A percentile compares a stretch with the other conserved stretches of the same genome.
Conservation (phyloP, 768 basidiomycete species). For the Xerocomus potaroensis region DNA sequence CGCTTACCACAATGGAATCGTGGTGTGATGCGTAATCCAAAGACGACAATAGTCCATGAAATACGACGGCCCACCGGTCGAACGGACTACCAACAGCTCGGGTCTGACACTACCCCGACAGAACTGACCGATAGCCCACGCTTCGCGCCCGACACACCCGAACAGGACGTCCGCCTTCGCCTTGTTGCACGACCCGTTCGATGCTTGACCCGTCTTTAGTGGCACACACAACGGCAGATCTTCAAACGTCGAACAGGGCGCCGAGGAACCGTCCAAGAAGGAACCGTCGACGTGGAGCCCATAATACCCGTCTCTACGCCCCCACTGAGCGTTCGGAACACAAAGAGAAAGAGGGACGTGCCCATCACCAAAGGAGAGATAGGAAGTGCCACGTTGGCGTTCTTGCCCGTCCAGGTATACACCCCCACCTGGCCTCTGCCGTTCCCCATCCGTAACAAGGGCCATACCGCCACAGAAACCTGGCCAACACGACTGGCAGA, state of each 20-base stretch:
- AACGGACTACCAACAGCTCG: too few species aligned
- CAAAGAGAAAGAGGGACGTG: constrained; percentile 31
- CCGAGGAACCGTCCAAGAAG: constrained; percentile 79
- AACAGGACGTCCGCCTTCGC: constrained; percentile 54
- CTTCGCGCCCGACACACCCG: constrained; percentile 88
- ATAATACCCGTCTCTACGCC: constrained; percentile 71
- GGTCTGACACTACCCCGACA: too few species aligned
- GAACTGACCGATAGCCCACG: constrained; percentile 74
- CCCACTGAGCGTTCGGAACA: background rate
- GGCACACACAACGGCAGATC: constrained; percentile 75
- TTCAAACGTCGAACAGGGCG: constrained; percentile 78
- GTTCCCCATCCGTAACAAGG: constrained; percentile 16
- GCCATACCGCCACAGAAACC: constrained; percentile 73
- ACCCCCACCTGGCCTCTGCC: constrained; percentile 45
- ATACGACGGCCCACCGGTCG: too few species aligned
- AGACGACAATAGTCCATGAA: too few species aligned
- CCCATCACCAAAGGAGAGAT: constrained; percentile 91
- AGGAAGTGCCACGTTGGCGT: constrained; percentile 86
- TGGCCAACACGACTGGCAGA: constrained; percentile 24
- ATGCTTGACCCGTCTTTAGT: background rate
- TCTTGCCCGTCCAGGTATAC: constrained; percentile 83
- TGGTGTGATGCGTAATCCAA: too few species aligned
- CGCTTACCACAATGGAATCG: too few species aligned
- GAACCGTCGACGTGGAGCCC: constrained; percentile 85
- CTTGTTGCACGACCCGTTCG: constrained; percentile 23